These are phyloP conservation scores for Plasmodium billcollinsi DNA, from an alignment of 169 alveolate species.

Conservation along the genomic window DNA sequence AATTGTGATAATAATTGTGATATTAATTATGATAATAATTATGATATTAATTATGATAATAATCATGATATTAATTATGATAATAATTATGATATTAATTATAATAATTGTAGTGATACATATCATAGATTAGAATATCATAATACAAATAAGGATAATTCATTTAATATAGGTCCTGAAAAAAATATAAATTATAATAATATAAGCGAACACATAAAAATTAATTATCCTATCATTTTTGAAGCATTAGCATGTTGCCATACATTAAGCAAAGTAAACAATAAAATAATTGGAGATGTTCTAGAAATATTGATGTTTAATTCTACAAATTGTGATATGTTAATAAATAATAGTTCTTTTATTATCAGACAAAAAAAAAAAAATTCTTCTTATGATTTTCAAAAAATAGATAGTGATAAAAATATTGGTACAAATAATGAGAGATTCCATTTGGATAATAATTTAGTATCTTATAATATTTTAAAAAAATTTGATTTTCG, in stretches of 20 bases:
- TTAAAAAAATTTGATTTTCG: not conserved
- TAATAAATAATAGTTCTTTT: not conserved
- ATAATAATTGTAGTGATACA: not conserved
- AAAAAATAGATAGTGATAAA: not conserved
- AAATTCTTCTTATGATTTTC: not conserved
- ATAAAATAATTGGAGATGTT: not conserved
- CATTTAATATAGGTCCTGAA: not conserved
- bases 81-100: not conserved
- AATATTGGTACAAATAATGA: no score
- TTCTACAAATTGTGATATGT: not conserved
- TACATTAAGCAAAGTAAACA: not conserved
- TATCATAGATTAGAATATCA: not conserved
- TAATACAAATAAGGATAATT: not conserved
- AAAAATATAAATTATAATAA: not conserved
- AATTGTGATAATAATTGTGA: not conserved
- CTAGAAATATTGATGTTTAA: not conserved
- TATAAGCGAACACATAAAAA: not conserved
- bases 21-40: not conserved
- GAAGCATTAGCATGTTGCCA: conserved; percentile 3
- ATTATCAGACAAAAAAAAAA: not conserved
- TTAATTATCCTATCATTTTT: not conserved
- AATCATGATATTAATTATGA: not conserved
- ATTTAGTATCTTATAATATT: not conserved
- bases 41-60: not conserved
- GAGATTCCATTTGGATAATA: no score